Conservation (phyloP, 2,329 filamentous ascomycete genomes). For the Colletotrichum salicis region DNA sequence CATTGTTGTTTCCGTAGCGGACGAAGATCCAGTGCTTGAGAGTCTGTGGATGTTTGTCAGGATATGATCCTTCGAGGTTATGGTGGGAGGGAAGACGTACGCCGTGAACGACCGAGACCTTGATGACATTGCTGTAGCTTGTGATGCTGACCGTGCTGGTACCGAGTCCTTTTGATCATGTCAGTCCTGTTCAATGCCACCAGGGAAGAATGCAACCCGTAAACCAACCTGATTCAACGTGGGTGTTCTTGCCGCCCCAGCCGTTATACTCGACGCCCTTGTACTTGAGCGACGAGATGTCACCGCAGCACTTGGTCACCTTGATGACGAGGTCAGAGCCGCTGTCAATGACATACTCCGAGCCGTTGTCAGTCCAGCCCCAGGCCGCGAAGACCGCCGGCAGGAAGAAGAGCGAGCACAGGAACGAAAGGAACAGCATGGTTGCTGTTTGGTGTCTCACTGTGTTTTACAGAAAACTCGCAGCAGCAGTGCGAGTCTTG, state of each 20-base stretch:
- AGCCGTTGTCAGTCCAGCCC: constrained; percentile 51
- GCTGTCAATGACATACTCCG: constrained; percentile 51
- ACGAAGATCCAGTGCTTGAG: constrained; percentile 37
- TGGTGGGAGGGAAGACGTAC: neutral
- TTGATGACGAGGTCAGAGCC: constrained; percentile 46
- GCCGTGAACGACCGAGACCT: constrained; percentile 47
- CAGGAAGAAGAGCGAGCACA: constrained; percentile 42
- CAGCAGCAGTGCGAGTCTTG: constrained; percentile 17
- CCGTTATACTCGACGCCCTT: constrained; percentile 47
- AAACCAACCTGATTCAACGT: constrained; percentile 40
- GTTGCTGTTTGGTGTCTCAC: neutral
- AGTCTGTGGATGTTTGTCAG: neutral
- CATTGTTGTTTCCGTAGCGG: constrained; percentile 49
- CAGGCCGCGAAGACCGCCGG: constrained; percentile 48
- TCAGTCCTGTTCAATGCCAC: neutral
- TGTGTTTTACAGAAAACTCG: neutral
- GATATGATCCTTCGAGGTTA: neutral
- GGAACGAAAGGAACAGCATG: constrained; percentile 42
- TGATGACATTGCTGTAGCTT: constrained; percentile 45
- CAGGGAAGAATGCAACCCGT: no score
- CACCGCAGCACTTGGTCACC: constrained; percentile 48
- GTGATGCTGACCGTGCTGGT: constrained; percentile 45
- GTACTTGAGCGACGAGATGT: constrained; percentile 47
- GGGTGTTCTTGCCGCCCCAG: constrained; percentile 43
- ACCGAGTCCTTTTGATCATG: constrained; percentile 40